Percentiles rank a stretch among this genome's conserved stretches.
Evolutionary conservation across 805 yeast species (phyloP).

Genomic region (Ogataea ganodermae): DNA sequence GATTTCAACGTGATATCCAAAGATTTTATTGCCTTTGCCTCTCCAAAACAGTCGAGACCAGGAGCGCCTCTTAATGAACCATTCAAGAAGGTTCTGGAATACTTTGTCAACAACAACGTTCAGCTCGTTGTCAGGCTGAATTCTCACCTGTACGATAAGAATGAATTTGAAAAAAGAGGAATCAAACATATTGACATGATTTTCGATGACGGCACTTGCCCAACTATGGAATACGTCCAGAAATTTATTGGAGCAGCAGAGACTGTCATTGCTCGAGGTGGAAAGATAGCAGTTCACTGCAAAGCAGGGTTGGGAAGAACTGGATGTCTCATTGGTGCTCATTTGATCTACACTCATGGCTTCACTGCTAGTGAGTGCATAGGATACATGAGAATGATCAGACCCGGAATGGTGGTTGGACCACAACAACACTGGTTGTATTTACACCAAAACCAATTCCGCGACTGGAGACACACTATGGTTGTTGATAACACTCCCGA

Average conservation of each 20-base stretch:
- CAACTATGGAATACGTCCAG: slow-evolving; percentile 89
- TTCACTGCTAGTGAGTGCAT: slow-evolving; percentile 97
- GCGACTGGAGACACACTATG: slow-evolving; percentile 96
- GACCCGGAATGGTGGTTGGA: slow-evolving; percentile 99
- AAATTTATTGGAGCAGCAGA: slow-evolving; percentile 95
- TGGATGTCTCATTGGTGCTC: slow-evolving; percentile 97
- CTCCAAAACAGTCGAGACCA: slow-evolving; percentile 74
- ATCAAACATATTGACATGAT: slow-evolving; percentile 94
- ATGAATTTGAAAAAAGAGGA: slow-evolving; percentile 78
- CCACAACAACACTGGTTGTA: slow-evolving; percentile 99
- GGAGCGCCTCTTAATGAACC: slow-evolving; percentile 66
- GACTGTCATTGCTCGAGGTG: slow-evolving; percentile 79
- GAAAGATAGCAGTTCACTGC: slow-evolving; percentile 98
- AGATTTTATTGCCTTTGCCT: slow-evolving; percentile 96
- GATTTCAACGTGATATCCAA: slow-evolving; percentile 91
- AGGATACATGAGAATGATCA: slow-evolving; percentile 91
- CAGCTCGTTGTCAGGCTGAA: slow-evolving; percentile 89
- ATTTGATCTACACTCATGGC: slow-evolving; percentile 92
- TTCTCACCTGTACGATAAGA: slow-evolving; percentile 84
- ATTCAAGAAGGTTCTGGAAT: slow-evolving; percentile 77
- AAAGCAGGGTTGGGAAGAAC: slow-evolving; percentile 98
- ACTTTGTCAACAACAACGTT: slow-evolving; percentile 71
- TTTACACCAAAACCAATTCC: slow-evolving; percentile 90
- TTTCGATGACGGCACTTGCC: slow-evolving; percentile 98
- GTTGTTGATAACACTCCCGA: slow-evolving; percentile 69